These are phyloP conservation scores for Ogataea thermomethanolica DNA, from an alignment of 805 yeast species.

Conservation along the genomic window DNA sequence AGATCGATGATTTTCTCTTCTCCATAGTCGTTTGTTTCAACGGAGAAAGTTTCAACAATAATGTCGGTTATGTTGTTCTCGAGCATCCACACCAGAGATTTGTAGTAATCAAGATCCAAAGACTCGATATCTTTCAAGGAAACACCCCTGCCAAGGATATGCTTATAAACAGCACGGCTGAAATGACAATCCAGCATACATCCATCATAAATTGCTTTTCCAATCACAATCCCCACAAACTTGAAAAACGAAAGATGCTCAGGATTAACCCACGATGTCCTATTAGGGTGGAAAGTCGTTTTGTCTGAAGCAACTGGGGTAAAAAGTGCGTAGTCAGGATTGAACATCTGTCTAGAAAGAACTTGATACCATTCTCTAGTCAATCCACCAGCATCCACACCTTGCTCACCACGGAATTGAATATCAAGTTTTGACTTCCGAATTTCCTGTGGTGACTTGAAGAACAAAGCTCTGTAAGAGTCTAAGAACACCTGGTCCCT, in stretches of 20 bases:
- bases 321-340: slow-evolving; percentile 91
- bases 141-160: slow-evolving; percentile 73
- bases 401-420: slow-evolving; percentile 88
- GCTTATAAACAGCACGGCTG: slow-evolving; percentile 90
- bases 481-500: slow-evolving; percentile 92
- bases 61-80: slow-evolving; percentile 96
- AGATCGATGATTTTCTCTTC: slow-evolving; percentile 82
- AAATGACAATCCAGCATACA: slow-evolving; percentile 91
- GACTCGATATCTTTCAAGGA: slow-evolving; percentile 92
- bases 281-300: slow-evolving; percentile 92
- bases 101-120: slow-evolving; percentile 86
- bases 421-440: slow-evolving; percentile 71
- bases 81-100: slow-evolving; percentile 91
- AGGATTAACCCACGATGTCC: slow-evolving; percentile 89
- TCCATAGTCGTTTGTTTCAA: slow-evolving; percentile 91
- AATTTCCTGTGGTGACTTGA: slow-evolving; percentile 71
- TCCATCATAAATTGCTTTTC: slow-evolving; percentile 87
- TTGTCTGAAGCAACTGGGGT: slow-evolving; percentile 88
- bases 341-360: slow-evolving; percentile 88
- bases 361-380: slow-evolving; percentile 98
- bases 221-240: slow-evolving; percentile 90
- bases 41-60: slow-evolving; percentile 89
- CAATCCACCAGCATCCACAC: slow-evolving; percentile 98
- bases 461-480: slow-evolving; percentile 78
- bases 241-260: slow-evolving; percentile 91